Base-by-base conservation (phyloP, 2,329 filamentous ascomycete species). In the Ceratocystis eucalypticola region DNA sequence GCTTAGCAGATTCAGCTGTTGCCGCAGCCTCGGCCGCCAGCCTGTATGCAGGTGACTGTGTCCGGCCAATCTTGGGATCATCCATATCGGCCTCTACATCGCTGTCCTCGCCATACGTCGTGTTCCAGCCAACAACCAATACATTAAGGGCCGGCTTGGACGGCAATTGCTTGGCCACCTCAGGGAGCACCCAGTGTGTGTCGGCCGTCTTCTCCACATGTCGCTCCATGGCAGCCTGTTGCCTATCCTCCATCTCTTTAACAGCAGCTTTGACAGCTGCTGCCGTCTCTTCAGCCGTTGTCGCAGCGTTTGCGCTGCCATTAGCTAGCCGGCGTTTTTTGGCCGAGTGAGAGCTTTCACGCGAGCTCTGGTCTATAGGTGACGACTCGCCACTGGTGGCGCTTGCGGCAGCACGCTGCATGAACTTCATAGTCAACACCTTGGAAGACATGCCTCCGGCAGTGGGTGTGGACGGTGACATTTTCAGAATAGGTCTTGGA, bases 371-470 rank as follows among this genome's bases (percentile, higher is more conserved):
- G 25, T 59, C 55, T 20, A 30, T 8, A 8, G 55, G 6, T 69
- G 82, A 74, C 68, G 72, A 76, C 71, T 78, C 73, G 69, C 81
- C 28, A 10, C 55, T 74, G 68, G 77, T 78, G 20, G 78, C 74
- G 63, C 75, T 72, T 68, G 72, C 76, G 78, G 86, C 88, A 69
- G 89, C 88, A 72, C 92, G 84, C 79, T 96, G 92, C 92, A 96
- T 96, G 74, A 96, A 96, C 79, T 96, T 96, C 91, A 96, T 96
- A 46, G 89, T 92, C 73, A 95, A 81, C 61, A 96, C 86, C 70
- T 91, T 86, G 68, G 88, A 92, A 69, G 92, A 96, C 85, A 95
- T 91, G 59, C 80, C 81, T 75, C 68, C 68, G 65, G 80, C 68
- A 8, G 83, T 83, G 61, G 84, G 79, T 68, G 79, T 85, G 73